A percentile compares a stretch with the other conserved stretches of the same genome.
These are phyloP conservation scores for Globisporangium alternatum DNA, from an alignment of 352 stramenopile species.

Conservation along the genomic window DNA sequence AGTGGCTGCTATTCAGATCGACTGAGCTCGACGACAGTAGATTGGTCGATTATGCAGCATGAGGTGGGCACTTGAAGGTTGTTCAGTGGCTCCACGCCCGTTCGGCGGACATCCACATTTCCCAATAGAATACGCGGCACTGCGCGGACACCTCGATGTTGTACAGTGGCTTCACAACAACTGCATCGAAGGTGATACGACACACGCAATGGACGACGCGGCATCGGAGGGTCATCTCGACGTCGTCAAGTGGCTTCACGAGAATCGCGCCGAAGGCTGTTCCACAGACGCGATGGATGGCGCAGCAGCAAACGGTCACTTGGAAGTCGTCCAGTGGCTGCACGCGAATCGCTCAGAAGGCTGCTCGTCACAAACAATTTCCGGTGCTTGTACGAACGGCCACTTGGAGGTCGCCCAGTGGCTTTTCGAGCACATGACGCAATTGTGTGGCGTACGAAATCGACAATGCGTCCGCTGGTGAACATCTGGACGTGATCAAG, in stretches of 20 bases:
- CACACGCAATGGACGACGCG: neutral
- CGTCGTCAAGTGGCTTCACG: neutral
- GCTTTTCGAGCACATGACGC: neutral
- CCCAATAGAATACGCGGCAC: neutral
- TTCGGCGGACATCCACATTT: neutral
- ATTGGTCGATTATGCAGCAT: neutral
- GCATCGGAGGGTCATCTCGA: neutral
- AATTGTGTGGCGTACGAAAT: neutral
- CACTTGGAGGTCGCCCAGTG: constrained; percentile 1
- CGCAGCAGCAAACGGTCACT: neutral
- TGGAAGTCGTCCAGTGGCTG: neutral
- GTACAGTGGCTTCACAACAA: neutral
- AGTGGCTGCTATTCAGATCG: neutral
- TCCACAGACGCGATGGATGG: neutral
- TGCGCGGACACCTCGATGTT: neutral
- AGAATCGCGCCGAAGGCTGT: neutral
- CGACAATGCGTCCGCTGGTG: neutral
- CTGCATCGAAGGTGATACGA: too few species aligned
- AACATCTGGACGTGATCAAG: neutral
- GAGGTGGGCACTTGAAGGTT: neutral
- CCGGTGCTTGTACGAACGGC: neutral
- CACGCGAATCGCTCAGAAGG: neutral
- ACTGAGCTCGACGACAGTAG: neutral
- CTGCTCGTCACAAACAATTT: neutral
- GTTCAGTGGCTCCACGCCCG: neutral